Conservation (phyloP, 1,284 basidiomycete species). For the Tilletia walkeri region DNA sequence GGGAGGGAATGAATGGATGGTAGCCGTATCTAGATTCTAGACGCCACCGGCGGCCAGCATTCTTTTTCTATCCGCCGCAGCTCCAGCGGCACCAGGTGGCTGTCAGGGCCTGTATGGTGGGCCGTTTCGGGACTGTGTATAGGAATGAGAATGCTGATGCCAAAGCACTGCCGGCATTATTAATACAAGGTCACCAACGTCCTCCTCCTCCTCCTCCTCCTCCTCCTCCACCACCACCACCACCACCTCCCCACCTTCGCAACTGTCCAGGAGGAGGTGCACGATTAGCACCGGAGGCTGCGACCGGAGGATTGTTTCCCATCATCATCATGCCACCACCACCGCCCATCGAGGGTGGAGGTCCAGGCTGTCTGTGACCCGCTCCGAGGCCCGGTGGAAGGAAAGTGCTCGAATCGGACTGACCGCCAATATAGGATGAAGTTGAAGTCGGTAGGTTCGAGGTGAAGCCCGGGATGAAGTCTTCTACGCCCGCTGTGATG, state of each 20-base stretch:
- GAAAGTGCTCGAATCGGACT: constrained; percentile 4
- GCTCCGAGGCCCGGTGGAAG: constrained; percentile 2
- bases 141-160: neutral
- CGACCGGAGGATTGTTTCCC: neutral
- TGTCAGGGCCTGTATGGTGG: neutral
- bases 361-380: neutral
- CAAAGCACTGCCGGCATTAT: neutral
- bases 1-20: too few species aligned
- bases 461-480: constrained; percentile 15
- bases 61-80: too few species aligned
- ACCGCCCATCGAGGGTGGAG: constrained; percentile 4
- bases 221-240: constrained; percentile 3
- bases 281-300: constrained; percentile 7
- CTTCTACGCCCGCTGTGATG: neutral
- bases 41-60: too few species aligned
- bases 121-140: neutral
- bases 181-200: neutral
- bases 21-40: too few species aligned
- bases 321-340: neutral
- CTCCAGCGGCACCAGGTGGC: neutral
- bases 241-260: constrained; percentile 6
- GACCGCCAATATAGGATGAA: neutral
- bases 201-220: neutral
- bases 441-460: neutral
- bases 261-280: neutral